phyloP scores from a whole-genome alignment of 2,329 filamentous ascomycete genomes.

The Stenocarpella maydis region DNA sequence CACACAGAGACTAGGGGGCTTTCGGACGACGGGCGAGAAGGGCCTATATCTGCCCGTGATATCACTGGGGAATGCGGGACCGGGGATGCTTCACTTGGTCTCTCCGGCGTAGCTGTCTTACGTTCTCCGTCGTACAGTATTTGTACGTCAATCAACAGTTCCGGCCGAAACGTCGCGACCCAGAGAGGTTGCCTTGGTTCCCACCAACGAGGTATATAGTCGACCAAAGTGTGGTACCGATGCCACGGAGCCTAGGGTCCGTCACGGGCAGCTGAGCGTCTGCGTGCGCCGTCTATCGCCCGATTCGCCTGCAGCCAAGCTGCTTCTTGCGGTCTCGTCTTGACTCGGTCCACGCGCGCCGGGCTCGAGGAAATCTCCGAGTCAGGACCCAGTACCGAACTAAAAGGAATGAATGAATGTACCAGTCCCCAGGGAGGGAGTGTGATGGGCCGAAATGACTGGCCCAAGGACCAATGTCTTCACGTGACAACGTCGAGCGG shows the following conservation, averaged over 20 bases:
- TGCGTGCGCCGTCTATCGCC: neutral
- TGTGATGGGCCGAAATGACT: neutral
- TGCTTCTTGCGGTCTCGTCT: neutral
- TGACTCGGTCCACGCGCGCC: neutral
- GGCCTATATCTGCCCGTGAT: neutral
- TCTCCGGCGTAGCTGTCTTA: neutral
- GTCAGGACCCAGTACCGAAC: neutral
- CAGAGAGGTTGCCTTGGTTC: neutral
- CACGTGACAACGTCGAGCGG: neutral
- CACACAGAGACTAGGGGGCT: neutral
- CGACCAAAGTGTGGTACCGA: neutral
- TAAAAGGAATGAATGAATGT: neutral
- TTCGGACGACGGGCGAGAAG: slow-evolving; percentile 4
- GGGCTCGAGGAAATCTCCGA: neutral
- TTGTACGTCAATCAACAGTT: neutral
- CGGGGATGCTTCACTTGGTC: neutral
- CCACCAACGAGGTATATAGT: neutral
- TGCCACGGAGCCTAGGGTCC: neutral
- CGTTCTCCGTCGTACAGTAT: neutral
- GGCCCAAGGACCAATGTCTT: neutral
- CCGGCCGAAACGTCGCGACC: slow-evolving; percentile 1
- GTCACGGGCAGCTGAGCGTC: neutral
- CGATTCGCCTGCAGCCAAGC: neutral
- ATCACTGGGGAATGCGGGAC: neutral
- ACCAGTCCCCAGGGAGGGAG: neutral